Evolutionary conservation across 768 basidiomycete species (phyloP), one percentile per base, ranked within the genome.

Genomic region (Phylloporus sp.): DNA sequence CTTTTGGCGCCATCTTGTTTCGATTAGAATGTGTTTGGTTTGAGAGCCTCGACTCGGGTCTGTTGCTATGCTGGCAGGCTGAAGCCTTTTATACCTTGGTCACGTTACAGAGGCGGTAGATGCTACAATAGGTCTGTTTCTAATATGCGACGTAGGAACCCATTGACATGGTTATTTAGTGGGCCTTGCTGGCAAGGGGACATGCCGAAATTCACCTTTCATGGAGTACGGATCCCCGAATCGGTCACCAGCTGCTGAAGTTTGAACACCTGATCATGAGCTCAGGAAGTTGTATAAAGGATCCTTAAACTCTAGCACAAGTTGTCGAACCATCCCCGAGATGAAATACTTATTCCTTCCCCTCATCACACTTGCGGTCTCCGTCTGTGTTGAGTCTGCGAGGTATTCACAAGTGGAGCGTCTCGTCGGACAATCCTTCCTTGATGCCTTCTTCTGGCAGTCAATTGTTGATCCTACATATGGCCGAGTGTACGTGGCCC

Each of bases 381-480:
- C 51, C 16, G 44, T n/a, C 13, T 46, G 8, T 24, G 49, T 31
- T 6, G 60, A 71, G 10, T 74, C 73, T 27, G 78, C 73, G 9
- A 72, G 71, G 0, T 85, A 86, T 63, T 49, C 56, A 9, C 69
- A 72, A 45, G 56, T 61, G 5, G 76, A 78, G 45, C 80, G 72
- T 50, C 69, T 75, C 60, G 67, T 71, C 10, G 84, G 85, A n/a
- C 55, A 64, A 42, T 70, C 68, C 6, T 86, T 88, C 62, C 72
- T 80, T 36, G 57, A 69, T 18, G 50, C 44, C 42, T 61, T 55
- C 49, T 55, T 36, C 8, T 67, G 20, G 74, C 71, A 61, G 39
- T 42, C 61, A 2, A 59, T 69, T n/a, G 13, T 56, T 0, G 72
- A 72, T 34, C 71, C 71, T 2, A 72, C 72, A 11, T 11, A 67